These are phyloP conservation scores for Chalciporus sp. DNA, from an alignment of 1,284 basidiomycete species.

Conservation along the genomic window DNA sequence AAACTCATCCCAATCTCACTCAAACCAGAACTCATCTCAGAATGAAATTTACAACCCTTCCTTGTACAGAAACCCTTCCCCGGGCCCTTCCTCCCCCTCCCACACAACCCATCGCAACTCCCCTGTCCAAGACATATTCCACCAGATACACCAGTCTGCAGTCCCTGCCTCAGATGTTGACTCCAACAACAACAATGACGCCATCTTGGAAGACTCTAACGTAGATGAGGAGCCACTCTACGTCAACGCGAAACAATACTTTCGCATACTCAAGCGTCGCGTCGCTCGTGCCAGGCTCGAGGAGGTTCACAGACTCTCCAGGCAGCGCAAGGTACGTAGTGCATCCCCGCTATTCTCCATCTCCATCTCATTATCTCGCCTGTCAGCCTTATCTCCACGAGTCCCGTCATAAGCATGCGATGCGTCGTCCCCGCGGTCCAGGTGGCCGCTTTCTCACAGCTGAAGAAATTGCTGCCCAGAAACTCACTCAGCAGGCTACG, in stretches of 20 bases:
- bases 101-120: constrained; percentile 29
- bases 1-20: constrained; percentile 21
- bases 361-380: constrained; percentile 9
- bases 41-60: constrained; percentile 25
- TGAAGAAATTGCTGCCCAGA: constrained; percentile 86
- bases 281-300: constrained; percentile 87
- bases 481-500: constrained; percentile 39
- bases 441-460: constrained; percentile 96
- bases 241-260: constrained; percentile 98
- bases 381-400: constrained; percentile 93
- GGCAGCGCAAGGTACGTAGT: constrained; percentile 80
- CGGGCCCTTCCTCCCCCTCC: constrained; percentile 29
- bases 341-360: background rate
- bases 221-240: constrained; percentile 94
- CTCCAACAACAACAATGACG: constrained; percentile 14
- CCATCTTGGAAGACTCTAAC: constrained; percentile 25
- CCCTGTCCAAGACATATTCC: constrained; percentile 33
- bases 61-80: constrained; percentile 33
- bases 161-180: constrained; percentile 16
- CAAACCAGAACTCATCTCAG: constrained; percentile 13
- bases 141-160: constrained; percentile 35
- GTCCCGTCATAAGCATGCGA: constrained; percentile 96
- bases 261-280: constrained; percentile 92
- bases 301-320: constrained; percentile 88
- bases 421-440: constrained; percentile 93